Evolutionary conservation across 139 green algal genomes (phyloP).

Genomic region (Chlorella sorokiniana): DNA sequence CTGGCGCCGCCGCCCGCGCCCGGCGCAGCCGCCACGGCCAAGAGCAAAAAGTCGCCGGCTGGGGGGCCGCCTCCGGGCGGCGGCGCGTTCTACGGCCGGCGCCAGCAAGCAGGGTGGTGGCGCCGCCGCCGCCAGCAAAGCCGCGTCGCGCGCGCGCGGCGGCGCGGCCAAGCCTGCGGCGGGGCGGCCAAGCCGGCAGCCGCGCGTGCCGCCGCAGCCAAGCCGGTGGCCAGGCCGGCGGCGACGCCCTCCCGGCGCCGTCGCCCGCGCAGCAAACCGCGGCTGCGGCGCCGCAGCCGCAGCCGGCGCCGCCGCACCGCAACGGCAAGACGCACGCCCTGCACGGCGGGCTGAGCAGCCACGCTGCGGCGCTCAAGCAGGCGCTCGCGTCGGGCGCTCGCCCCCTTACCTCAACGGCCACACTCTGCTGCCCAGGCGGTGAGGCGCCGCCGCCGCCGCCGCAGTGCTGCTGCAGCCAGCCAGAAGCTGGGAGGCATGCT

Average conservation of each 20-base stretch:
- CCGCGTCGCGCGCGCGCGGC: neutral
- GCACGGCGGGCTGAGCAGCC: constrained; percentile 8
- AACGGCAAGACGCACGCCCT: constrained; percentile 22
- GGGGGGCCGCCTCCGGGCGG: neutral
- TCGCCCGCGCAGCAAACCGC: neutral
- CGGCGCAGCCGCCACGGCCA: neutral
- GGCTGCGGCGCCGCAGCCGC: neutral
- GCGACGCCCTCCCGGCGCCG: neutral
- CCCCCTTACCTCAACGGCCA: constrained; percentile 21
- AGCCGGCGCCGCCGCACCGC: neutral
- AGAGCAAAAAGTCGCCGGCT: neutral
- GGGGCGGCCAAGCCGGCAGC: neutral
- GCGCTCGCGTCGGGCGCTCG: constrained; percentile 9
- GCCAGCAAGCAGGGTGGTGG: neutral
- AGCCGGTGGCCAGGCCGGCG: neutral
- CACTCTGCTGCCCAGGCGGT: constrained; percentile 21
- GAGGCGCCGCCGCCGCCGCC: neutral
- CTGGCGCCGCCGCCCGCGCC: neutral
- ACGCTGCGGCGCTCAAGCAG: constrained; percentile 26
- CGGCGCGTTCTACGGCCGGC: neutral
- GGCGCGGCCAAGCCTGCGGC: neutral
- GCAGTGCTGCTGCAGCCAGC: neutral
- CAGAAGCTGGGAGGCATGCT: neutral
- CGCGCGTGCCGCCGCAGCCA: neutral
- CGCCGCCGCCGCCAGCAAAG: constrained; percentile 5